These are phyloP conservation scores for Syzygium oleosum DNA, from an alignment of 345 rosid species.

Conservation along the genomic window DNA sequence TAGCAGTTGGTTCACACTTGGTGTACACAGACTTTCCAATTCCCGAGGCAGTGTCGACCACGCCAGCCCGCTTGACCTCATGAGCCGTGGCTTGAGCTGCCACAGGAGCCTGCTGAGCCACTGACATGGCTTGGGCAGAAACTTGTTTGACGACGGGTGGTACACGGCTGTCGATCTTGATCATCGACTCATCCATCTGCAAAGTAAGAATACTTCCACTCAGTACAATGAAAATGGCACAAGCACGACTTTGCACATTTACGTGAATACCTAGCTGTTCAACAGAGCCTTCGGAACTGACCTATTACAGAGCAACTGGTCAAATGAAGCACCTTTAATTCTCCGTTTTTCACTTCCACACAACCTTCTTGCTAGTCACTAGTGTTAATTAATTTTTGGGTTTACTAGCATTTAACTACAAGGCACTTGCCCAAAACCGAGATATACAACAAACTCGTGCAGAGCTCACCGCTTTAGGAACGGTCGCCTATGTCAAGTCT, in stretches of 20 bases:
- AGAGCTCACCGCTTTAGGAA: not conserved
- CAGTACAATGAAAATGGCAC: not conserved
- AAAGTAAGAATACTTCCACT: not conserved
- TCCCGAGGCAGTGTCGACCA: slow-evolving; percentile 61
- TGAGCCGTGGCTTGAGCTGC: slow-evolving; percentile 54
- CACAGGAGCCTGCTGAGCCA: slow-evolving; percentile 59
- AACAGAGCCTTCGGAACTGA: not conserved
- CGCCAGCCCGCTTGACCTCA: slow-evolving; percentile 60
- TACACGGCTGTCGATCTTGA: slow-evolving; percentile 47
- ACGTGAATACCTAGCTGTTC: not conserved
- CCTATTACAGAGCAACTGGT: not conserved
- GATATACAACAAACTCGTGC: not conserved
- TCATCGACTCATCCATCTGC: slow-evolving; percentile 73
- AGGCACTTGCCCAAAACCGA: not conserved
- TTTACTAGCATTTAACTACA: rapidly evolving
- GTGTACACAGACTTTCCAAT: slow-evolving; percentile 52
- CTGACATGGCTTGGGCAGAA: slow-evolving; percentile 60
- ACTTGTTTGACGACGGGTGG: slow-evolving; percentile 74
- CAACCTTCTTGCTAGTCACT: not conserved
- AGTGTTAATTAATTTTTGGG: not conserved
- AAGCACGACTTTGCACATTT: not conserved
- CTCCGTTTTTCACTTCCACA: not conserved
- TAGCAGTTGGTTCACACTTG: slow-evolving; percentile 56
- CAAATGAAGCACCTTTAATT: not conserved
- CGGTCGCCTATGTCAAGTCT: not conserved